These are phyloP conservation scores for Circinella minor DNA, from an alignment of 371 early-diverging fungal species.

Conservation along the genomic window DNA sequence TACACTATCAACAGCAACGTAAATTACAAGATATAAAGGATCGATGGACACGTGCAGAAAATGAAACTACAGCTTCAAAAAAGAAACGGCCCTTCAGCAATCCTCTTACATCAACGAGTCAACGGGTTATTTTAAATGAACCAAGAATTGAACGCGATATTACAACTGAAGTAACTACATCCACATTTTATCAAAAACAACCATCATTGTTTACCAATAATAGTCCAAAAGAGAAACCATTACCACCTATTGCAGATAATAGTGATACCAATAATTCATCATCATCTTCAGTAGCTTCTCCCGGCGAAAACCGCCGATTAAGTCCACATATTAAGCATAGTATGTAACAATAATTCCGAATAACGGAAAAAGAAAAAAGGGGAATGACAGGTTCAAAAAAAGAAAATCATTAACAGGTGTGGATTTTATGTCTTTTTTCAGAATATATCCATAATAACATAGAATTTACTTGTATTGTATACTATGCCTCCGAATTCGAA, in stretches of 20 bases:
- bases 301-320: constrained; percentile 12
- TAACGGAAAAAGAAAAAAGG: background rate
- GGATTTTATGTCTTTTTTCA: constrained; percentile 13
- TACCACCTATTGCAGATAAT: background rate
- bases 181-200: constrained; percentile 24
- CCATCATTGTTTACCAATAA: background rate
- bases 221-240: background rate
- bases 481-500: constrained; percentile 89
- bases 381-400: background rate
- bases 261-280: too few species aligned
- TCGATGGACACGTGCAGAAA: background rate
- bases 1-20: constrained; percentile 24
- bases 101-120: background rate
- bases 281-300: background rate
- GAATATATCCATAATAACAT: constrained; percentile 76
- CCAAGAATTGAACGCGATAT: constrained; percentile 2
- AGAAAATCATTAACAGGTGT: constrained; percentile 4
- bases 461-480: constrained; percentile 81
- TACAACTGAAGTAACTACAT: constrained; percentile 31
- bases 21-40: constrained; percentile 16
- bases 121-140: constrained; percentile 1
- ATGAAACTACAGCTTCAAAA: background rate
- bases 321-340: constrained; percentile 52
- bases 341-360: constrained; percentile 17
- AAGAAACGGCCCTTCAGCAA: background rate